Evolutionary conservation across 352 stramenopile genomes (phyloP), one percentile per base, ranked within the genome.

Genomic region (Globisporangium solare): DNA sequence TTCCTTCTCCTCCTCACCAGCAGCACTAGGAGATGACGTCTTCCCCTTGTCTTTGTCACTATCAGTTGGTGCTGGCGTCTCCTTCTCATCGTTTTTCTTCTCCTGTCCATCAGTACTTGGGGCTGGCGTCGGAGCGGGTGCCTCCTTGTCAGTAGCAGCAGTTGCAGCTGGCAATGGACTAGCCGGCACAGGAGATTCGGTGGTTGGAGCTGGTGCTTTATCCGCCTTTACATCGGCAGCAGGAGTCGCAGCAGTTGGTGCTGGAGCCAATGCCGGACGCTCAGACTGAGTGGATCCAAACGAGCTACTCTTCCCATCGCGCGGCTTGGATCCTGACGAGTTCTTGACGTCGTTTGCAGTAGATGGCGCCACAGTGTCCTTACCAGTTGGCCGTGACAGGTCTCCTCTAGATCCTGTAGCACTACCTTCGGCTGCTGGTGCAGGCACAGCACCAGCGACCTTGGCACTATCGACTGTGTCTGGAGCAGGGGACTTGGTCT

Each of bases 61-160:
- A n/a, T n/a, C n/a, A n/a, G n/a, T 22, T 22, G 8, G 35, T 55
- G 52, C 17, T 40, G 39, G 58, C 51, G 58, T 50, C 50, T 64
- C 53, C 64, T 58, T 41, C 27, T 35, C 27, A 6, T 35, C 27
- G 6, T 1, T 35, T 35, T 15, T 43, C 13, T n/a, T 13, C 17
- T 43, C 39, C 3, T 43, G 7, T 5, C 18, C 39, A 43, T 43
- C 39, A 18, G 39, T 13, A 43, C 13, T n/a, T n/a, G 39, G 39
- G 10, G 17, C 6, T 43, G 39, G 39, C 13, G 39, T 43, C 12
- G 39, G 13, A 43, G 18, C 10, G n/a, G 39, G 39, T 43, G 3
- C 18, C 39, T 43, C 39, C 2, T n/a, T 43, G 1, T 43, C 27
- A 35, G 1, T 10, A 35, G 27, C 27, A 35, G 27, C 39, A 43